Evolutionary conservation across 805 yeast genomes (phyloP), one percentile per base, ranked within the genome.

Genomic region (Saccharomycopsis fodiens): DNA sequence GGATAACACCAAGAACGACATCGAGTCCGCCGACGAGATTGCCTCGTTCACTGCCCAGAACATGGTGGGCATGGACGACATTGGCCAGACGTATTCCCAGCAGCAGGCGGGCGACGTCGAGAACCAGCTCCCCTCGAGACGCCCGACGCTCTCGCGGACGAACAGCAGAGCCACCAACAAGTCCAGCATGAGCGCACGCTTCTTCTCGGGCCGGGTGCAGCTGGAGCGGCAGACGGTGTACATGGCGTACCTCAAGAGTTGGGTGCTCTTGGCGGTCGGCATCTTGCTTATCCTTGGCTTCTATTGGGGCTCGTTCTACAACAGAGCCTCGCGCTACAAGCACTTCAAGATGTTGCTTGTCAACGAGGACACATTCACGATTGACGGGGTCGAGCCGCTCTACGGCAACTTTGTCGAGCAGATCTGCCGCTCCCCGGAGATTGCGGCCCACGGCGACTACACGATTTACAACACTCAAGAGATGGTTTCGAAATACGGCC

Each of bases 291-390:
- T 36, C 10, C 20, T 36, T 5, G 8, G n/a, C 10, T 17, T 35
- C 10, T 57, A 58, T 35, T 59, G 63, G 62, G 62, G 61, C 3
- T 57, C 61, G 0, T 49, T 54, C 42, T 58, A 45, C 37, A n/a
- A 55, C 5, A 46, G 61, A 37, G 19, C 50, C 1, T 12, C 46
- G 1, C 19, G 52, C n/a, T 46, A 47, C 30, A 42, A 45, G 2
- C 47, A 55, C n/a, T 16, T 58, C 6, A 25, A 48, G 10, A 49
- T 51, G 15, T 42, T 59, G 8, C 53, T 58, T 7, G 59, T 59
- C 4, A 48, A 47, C 21, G 57, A 55, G 13, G 61, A 58, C 16
- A n/a, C 31, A 4, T 13, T 31, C 13, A 27, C 32, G 16, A 12
- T 19, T 30, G 38, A 45, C 19, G 45, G 48, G 2, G 39, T 44